Evolutionary conservation across 2,329 filamentous ascomycete genomes (phyloP).

Genomic region (Alternaria sp.): DNA sequence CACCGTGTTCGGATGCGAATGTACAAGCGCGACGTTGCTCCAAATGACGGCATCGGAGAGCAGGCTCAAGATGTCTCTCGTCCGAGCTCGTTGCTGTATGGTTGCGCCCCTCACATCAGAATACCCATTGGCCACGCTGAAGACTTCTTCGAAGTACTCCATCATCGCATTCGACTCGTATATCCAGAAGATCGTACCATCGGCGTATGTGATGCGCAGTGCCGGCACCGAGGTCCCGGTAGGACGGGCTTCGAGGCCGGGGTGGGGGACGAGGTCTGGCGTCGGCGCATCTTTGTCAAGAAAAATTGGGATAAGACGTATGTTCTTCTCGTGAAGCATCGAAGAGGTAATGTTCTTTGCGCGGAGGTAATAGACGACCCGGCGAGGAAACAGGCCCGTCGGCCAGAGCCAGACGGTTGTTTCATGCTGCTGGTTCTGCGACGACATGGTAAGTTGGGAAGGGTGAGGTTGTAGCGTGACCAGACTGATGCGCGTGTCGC

Average conservation of each 20-base stretch:
- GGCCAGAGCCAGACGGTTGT: slow-evolving; percentile 31
- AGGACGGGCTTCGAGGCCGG: slow-evolving; percentile 10
- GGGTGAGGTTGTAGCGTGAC: neutral
- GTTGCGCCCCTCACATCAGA: neutral
- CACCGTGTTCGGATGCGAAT: neutral
- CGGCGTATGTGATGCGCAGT: slow-evolving; percentile 11
- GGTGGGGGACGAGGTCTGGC: slow-evolving; percentile 9
- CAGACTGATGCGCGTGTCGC: neutral
- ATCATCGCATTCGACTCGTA: neutral
- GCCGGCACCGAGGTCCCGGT: neutral
- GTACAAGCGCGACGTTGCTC: neutral
- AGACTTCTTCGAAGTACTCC: neutral
- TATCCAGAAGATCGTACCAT: neutral
- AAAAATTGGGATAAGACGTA: neutral
- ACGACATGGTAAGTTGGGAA: neutral
- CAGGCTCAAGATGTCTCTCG: neutral
- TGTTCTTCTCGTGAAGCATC: neutral
- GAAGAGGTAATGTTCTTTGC: neutral
- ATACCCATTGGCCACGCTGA: neutral
- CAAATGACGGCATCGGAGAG: neutral
- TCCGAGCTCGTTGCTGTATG: neutral
- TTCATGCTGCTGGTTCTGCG: neutral
- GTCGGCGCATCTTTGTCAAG: neutral
- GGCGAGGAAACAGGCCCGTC: slow-evolving; percentile 26
- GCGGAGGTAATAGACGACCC: slow-evolving; percentile 19